phyloP scores from a whole-genome alignment of 305 asterid species.

The Solanum hybrid region DNA sequence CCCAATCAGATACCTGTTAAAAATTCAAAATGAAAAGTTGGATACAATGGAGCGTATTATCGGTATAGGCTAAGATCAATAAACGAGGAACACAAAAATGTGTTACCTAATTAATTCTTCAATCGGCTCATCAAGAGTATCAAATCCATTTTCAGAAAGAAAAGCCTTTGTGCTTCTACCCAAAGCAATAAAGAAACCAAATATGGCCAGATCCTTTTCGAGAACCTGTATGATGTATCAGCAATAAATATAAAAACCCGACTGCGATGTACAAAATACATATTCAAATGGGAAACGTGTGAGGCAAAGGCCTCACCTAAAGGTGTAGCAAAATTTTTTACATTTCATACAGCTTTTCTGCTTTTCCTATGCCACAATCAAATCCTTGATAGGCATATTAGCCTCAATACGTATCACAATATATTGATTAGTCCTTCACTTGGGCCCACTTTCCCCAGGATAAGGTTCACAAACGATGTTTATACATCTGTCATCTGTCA shows the following conservation, averaged over 20 bases:
- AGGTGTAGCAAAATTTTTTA: background rate
- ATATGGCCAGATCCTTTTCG: constrained; percentile 90
- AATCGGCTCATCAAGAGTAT: constrained; percentile 52
- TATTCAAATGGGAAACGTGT: background rate
- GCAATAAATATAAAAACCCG: background rate
- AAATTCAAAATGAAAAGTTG: background rate
- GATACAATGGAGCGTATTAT: background rate
- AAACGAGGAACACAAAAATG: constrained; percentile 15
- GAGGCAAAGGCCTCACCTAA: background rate
- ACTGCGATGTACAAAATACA: background rate
- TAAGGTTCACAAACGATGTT: background rate
- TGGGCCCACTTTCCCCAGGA: background rate
- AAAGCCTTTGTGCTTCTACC: constrained; percentile 82
- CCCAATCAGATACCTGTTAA: constrained; percentile 79
- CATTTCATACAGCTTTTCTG: background rate
- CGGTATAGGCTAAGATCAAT: background rate
- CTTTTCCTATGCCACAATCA: background rate
- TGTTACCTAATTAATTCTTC: constrained; percentile 68
- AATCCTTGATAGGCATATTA: background rate
- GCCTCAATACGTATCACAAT: background rate
- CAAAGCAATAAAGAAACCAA: constrained; percentile 95
- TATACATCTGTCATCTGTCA: background rate
- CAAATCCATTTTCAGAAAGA: constrained; percentile 67
- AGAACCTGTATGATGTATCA: constrained; percentile 48
- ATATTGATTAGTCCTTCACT: constrained; percentile 1